Evolutionary conservation across 805 yeast genomes (phyloP), one percentile per base, ranked within the genome.

Genomic region (Ogataea nitratoaversa): DNA sequence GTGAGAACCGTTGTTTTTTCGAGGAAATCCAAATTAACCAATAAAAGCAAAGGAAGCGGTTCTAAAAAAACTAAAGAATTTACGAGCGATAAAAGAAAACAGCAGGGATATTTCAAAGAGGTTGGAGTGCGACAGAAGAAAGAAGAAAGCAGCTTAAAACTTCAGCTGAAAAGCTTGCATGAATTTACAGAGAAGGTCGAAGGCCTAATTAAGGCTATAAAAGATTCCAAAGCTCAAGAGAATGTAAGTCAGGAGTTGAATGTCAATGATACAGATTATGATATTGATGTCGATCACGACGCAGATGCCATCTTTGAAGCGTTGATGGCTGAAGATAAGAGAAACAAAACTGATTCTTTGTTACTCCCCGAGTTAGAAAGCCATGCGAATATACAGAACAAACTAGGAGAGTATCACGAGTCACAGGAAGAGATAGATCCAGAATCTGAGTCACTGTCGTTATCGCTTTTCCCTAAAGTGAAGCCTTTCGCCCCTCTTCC

Each of bases 401-500:
- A n/a, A n/a, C n/a, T n/a, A n/a, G n/a, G n/a, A n/a, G n/a, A n/a
- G n/a, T n/a, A n/a, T n/a, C n/a, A n/a, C n/a, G n/a, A n/a, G n/a
- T n/a, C n/a, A n/a, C n/a, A n/a, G n/a, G n/a, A n/a, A n/a, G n/a
- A n/a, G n/a, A n/a, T n/a, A n/a, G n/a, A n/a, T n/a, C n/a, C n/a
- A n/a, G n/a, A n/a, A n/a, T n/a, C n/a, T n/a, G n/a, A n/a, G n/a
- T n/a, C n/a, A n/a, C n/a, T n/a, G n/a, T 44, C 38, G 25, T 34
- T 40, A 32, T 13, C 40, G 3, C 29, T 60, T 3, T 59, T 62
- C 30, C 65, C 66, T 3, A 20, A 39, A 9, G 53, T 54, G 2
- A 47, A 47, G 25, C 52, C 63, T 1, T 49, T 50, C 34, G 41
- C 45, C 3, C 30, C 54, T 2, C 41, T 76, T 4, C 79, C 82